These are phyloP conservation scores for Filosporella fistucella DNA, from an alignment of 495 filamentous ascomycete genomes.

Conservation along the genomic window DNA sequence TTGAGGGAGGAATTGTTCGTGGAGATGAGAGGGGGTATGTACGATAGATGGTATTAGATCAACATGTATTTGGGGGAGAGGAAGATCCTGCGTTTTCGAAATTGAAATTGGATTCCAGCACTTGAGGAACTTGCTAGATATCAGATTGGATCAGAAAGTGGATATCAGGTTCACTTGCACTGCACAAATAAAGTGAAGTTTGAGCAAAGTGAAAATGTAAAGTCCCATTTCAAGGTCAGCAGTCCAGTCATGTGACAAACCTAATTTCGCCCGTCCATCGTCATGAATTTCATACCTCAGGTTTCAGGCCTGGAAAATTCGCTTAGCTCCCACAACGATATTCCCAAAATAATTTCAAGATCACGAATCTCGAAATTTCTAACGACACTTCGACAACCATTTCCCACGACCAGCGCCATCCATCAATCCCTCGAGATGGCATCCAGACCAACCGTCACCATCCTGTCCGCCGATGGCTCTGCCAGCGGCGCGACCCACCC, in stretches of 20 bases:
- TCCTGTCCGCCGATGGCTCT: conserved; percentile 88
- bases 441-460: conserved; percentile 90
- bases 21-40: too few species aligned
- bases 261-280: not conserved
- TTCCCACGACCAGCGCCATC: conserved; percentile 21
- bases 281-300: not conserved
- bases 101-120: too few species aligned
- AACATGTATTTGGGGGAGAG: too few species aligned
- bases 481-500: conserved; percentile 80
- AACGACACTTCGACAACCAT: conserved; percentile 17
- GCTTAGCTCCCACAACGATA: conserved; percentile 14
- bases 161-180: not conserved
- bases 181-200: not conserved
- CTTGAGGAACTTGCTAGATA: too few species aligned
- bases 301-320: not conserved
- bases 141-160: not conserved
- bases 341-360: conserved; percentile 8
- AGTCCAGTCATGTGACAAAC: not conserved
- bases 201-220: not conserved
- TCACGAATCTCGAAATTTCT: conserved; percentile 12
- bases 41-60: too few species aligned
- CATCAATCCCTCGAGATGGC: conserved; percentile 55
- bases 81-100: too few species aligned
- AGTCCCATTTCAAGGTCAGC: not conserved
- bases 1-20: too few species aligned